These are phyloP conservation scores for Pseudopyricularia javanii DNA, from an alignment of 2,329 filamentous ascomycete species.

Conservation along the genomic window DNA sequence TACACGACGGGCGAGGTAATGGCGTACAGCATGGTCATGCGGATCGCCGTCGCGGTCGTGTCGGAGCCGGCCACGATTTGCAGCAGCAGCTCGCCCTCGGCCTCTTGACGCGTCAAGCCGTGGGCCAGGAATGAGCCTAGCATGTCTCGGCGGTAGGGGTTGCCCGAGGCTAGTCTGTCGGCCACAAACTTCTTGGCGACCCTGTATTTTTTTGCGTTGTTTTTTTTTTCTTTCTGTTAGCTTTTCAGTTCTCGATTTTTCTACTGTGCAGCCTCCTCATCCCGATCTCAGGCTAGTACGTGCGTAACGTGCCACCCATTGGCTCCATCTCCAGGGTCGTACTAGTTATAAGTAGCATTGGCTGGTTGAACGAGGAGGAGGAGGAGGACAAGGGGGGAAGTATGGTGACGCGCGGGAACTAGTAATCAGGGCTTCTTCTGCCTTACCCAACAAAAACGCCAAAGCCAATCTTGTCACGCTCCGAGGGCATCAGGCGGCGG, in stretches of 20 bases:
- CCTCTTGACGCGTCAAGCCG: slow-evolving; percentile 22
- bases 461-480: slow-evolving; percentile 24
- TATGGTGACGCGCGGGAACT: slow-evolving; percentile 7
- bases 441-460: slow-evolving; percentile 23
- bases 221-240: not conserved
- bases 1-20: slow-evolving; percentile 13
- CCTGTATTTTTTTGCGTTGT: slow-evolving; percentile 12
- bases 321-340: not conserved
- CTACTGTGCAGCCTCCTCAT: too few species aligned
- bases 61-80: slow-evolving; percentile 20
- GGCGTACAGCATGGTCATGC: slow-evolving; percentile 13
- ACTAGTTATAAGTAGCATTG: not conserved
- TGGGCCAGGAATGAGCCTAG: slow-evolving; percentile 27
- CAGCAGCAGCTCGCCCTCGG: slow-evolving; percentile 30
- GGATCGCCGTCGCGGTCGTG: slow-evolving; percentile 16
- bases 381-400: too few species aligned
- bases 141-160: slow-evolving; percentile 19
- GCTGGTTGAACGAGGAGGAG: too few species aligned
- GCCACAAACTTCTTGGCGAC: slow-evolving; percentile 24
- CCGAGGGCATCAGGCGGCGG: slow-evolving; percentile 26
- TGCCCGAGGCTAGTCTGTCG: slow-evolving; percentile 15
- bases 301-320: not conserved
- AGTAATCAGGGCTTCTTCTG: too few species aligned
- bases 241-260: not conserved
- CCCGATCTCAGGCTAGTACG: not conserved